Evolutionary conservation across 441 rosid species (phyloP).

Genomic region (Erodium moschatum): DNA sequence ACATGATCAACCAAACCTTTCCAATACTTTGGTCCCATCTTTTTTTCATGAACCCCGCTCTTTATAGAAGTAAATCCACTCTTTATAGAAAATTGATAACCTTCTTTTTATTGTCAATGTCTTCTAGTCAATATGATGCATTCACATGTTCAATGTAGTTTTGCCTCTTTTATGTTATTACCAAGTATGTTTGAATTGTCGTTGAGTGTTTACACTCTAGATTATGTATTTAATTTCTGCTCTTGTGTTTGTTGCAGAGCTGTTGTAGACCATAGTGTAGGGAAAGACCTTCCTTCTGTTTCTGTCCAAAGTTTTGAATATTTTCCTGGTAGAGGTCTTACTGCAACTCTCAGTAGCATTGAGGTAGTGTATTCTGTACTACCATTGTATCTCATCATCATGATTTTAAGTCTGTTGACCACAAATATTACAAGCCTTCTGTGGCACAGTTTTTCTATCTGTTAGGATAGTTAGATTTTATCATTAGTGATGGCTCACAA

Average conservation of each 20-base stretch:
- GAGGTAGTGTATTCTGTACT: constrained; percentile 43
- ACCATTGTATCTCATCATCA: constrained; percentile 8
- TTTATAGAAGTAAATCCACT: too few relatives aligned
- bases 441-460: constrained; percentile 4
- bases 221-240: constrained; percentile 14
- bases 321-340: constrained; percentile 90
- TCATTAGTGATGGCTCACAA: not conserved
- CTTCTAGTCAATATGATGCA: not conserved
- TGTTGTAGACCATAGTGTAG: constrained; percentile 80
- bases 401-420: not conserved
- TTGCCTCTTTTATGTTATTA: not conserved
- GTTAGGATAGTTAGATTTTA: constrained; percentile 1
- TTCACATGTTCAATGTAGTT: not conserved
- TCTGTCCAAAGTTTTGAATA: constrained; percentile 72
- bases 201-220: constrained; percentile 15
- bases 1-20: not conserved
- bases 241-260: constrained; percentile 52
- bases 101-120: not conserved
- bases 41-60: not conserved
- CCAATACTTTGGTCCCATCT: not conserved
- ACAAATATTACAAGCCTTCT: not conserved
- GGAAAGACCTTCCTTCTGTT: constrained; percentile 78
- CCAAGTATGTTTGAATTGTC: not conserved
- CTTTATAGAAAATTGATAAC: too few relatives aligned
- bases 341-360: constrained; percentile 58